Percentiles rank a stretch among this genome's conserved stretches.
Conservation (phyloP, 768 basidiomycete species). For the Cyclocybe cylindracea region DNA sequence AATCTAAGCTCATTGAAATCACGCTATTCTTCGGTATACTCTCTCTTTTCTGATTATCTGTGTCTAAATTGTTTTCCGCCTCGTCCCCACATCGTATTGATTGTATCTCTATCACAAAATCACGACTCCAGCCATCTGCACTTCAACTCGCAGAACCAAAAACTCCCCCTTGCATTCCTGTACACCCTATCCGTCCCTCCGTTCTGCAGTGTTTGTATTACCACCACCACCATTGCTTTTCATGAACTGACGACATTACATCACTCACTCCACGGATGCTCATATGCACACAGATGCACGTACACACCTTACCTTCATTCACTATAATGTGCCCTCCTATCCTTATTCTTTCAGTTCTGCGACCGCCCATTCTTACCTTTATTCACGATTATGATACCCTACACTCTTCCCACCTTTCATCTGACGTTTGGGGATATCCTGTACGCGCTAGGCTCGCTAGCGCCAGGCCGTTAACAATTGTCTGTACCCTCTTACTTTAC, state of each 20-base stretch:
- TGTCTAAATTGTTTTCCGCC: no score
- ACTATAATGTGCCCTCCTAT: background rate
- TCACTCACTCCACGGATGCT: background rate
- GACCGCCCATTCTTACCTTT: background rate
- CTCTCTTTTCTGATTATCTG: no score
- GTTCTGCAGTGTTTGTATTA: background rate
- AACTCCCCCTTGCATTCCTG: background rate
- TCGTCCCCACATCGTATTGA: no score
- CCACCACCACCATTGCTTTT: constrained; percentile 2
- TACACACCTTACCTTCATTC: background rate
- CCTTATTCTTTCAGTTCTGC: background rate
- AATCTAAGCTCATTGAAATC: background rate
- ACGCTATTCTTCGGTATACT: no score
- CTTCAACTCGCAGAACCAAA: constrained; percentile 45
- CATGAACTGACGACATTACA: constrained; percentile 1
- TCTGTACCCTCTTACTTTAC: background rate
- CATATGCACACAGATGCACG: constrained; percentile 1
- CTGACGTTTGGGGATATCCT: no score
- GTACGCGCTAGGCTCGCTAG: no score
- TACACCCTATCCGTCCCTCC: background rate
- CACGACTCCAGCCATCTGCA: constrained; percentile 37
- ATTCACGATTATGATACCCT: no score
- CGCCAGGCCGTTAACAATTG: background rate
- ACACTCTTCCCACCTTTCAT: no score
- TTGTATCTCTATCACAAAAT: constrained; percentile 10